Base-by-base conservation (phyloP, 1,284 basidiomycete genomes). In the Omphalotus olearius region DNA sequence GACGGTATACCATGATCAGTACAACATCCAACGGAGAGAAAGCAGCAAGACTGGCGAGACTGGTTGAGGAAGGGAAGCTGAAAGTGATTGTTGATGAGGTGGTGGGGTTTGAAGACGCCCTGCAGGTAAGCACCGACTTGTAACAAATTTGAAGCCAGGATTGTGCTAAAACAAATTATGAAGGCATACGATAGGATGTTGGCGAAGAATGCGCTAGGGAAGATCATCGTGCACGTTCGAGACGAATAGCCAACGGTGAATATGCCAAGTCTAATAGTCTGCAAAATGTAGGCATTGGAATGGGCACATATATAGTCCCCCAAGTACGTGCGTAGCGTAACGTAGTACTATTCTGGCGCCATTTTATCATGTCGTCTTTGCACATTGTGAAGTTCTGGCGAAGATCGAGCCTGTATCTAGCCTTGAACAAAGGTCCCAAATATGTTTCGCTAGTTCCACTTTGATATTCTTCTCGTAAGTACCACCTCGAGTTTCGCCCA, bases 21-120 rank as follows among this genome's bases (percentile, higher is more conserved):
- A 55, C 53, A 35, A 53, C 50, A 30, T 51, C 56, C 16, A 53
- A 52, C 20, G 56, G 53, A 9, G 50, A 46, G 7, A 57, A 57
- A 43, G 56, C 53, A n/a, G 47, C 47, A 7, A 43, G 33, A 3
- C 46, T 57, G 6, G 56, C 53, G 37, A 45, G 45, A 23, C 50
- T 57, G 53, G 47, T 51, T 11, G 51, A 55, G 38, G 48, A 53
- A n/a, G 48, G 56, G 13, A 39, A 25, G 16, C 36, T 57, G 47
- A 46, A 44, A 13, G 56, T 57, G 45, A 51, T 10, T 7, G 50
- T 55, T 26, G 43, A 45, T 30, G 43, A 45, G 23, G 43, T 45
- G 23, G 43, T 45, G 26, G 25, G 16, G 25, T 45, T 45, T 16
- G 23, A 45, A 13, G 14, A 18, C 5, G 25, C 30, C 10, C 30